These are phyloP conservation scores for Podaxis sp. DNA, from an alignment of 768 basidiomycete genomes.

Conservation along the genomic window DNA sequence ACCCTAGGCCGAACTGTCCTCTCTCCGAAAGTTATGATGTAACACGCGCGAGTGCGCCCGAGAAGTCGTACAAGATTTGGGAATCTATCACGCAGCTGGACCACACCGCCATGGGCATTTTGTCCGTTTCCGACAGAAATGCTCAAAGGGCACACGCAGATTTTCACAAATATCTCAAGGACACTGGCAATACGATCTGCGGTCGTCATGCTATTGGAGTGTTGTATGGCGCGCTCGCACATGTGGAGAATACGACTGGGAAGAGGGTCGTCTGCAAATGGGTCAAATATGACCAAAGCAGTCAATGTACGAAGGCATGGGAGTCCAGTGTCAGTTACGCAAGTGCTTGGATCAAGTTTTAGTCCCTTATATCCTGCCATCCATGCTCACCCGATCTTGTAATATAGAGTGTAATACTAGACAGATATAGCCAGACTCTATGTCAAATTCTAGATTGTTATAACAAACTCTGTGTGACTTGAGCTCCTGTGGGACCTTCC, in stretches of 20 bases:
- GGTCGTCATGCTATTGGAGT: conserved; percentile 96
- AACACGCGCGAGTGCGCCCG: conserved; percentile 39
- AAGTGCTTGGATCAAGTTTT: conserved; percentile 79
- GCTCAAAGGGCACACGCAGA: conserved; percentile 52
- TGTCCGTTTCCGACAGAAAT: conserved; percentile 54
- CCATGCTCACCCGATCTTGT: neutral
- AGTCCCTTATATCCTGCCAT: neutral
- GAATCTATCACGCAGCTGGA: conserved; percentile 83
- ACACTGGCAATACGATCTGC: conserved; percentile 94
- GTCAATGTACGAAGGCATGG: conserved; percentile 56
- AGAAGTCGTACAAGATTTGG: conserved; percentile 65
- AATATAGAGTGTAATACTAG: conserved; percentile 6
- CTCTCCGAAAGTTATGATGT: conserved; percentile 51
- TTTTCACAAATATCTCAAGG: conserved; percentile 66
- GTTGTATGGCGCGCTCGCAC: conserved; percentile 72
- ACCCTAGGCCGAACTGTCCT: conserved; percentile 49
- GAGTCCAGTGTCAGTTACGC: conserved; percentile 98
- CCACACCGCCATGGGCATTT: conserved; percentile 77
- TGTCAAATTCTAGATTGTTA: conserved; percentile 17
- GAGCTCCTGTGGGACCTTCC: conserved; percentile 57
- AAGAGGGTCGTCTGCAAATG: conserved; percentile 56
- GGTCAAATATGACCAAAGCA: conserved; percentile 95
- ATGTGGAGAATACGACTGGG: conserved; percentile 44
- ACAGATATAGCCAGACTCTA: neutral
- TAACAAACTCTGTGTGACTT: conserved; percentile 40